Base-by-base conservation (phyloP, 2,329 filamentous ascomycete genomes). In the Microcyclosporella mali region DNA sequence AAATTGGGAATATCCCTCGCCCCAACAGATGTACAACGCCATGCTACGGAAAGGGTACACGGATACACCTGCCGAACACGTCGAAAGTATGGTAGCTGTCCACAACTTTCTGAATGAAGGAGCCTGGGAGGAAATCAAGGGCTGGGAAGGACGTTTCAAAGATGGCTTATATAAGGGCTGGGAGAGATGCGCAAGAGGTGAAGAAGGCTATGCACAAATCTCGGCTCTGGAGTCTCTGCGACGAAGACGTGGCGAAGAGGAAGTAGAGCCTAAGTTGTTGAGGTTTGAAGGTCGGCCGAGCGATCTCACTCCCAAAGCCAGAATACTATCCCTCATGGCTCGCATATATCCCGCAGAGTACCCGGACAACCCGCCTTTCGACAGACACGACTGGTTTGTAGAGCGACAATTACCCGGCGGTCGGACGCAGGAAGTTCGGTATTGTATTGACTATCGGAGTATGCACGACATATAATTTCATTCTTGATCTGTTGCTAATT, bases 21-120 rank as follows among this genome's bases (percentile, higher is more conserved):
- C 92, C 0, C 92, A 98, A 70, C 92, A 98, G 68, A 98, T 98
- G 92, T 98, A 97, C 74, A 97, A 98, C 61, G 92, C 92, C 6
- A 84, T 98, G 69, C 71, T 97, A 49, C 84, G 92, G 51, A 98
- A 98, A 68, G 92, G 92, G 45, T 92, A 95, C 67, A 88, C 85
- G 1, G 89, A 97, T 63, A 97, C 92, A 0, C 89, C 94, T 43
- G 79, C 88, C 41, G 92, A 90, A 15, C 88, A 89, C 3, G 89
- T 98, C 11, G 89, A 95, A 67, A 82, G 84, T 60, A 98, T 98
- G 92, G 92, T 98, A 4, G 85, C 88, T 0, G 88, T 97, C 9
- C 92, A 98, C 73, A 98, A 98, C 68, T 97, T 95, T 60, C 68
- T 98, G 46, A 98, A 98, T 64, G 92, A 98, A 66, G 92, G 92